Evolutionary conservation across 495 filamentous ascomycete species (phyloP).

Genomic region (Penicillium silybi): DNA sequence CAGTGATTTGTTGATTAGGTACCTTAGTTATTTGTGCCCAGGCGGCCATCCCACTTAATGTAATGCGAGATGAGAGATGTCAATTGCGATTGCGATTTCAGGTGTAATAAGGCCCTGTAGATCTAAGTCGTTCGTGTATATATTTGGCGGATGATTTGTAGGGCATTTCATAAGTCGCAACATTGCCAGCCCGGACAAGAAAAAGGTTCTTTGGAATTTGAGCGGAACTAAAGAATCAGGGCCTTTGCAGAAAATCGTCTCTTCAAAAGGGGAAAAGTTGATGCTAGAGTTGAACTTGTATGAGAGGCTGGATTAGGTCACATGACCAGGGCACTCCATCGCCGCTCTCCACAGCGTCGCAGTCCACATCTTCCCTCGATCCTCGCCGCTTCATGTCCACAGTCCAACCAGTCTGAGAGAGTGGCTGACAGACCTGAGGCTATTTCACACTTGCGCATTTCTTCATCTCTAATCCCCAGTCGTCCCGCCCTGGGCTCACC

Average conservation of each 20-base stretch:
- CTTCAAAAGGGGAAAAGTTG: background rate
- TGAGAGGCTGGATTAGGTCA: background rate
- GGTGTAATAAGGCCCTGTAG: background rate
- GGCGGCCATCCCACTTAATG: constrained; percentile 18
- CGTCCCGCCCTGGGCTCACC: background rate
- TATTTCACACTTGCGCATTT: background rate
- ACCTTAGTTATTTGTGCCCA: constrained; percentile 14
- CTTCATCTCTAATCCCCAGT: background rate
- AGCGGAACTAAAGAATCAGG: too few species aligned
- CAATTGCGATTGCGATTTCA: background rate
- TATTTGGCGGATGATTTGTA: background rate
- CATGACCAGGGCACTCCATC: background rate
- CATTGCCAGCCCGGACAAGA: too few species aligned
- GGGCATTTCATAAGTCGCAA: too few species aligned
- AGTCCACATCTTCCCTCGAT: background rate
- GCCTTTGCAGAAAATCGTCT: background rate
- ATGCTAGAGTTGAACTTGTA: background rate
- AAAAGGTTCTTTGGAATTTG: too few species aligned
- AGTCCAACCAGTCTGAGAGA: background rate
- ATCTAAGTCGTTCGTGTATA: background rate
- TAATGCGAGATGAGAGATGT: constrained; percentile 21
- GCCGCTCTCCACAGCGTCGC: constrained; percentile 1
- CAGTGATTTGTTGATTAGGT: background rate
- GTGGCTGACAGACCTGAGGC: background rate
- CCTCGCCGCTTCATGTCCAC: background rate